A percentile compares a stretch with the other conserved stretches of the same genome.
Conservation (phyloP, 352 stramenopile species). For the Pythium vanterpoolii region DNA sequence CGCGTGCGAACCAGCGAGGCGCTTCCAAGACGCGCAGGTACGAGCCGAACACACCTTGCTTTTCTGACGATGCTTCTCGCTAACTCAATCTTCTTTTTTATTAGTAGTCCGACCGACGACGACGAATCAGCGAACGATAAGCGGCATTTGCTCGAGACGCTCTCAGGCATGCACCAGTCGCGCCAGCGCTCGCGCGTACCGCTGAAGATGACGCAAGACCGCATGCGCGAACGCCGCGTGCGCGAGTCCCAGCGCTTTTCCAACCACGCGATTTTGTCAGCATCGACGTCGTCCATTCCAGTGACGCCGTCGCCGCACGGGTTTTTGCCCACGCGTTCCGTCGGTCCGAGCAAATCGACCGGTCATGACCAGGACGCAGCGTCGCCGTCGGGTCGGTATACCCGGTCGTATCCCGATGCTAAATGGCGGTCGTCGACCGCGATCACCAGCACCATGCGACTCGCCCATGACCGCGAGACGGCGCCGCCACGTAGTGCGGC, state of each 20-base stretch:
- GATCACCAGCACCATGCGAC: slow-evolving; percentile 24
- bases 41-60: neutral
- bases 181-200: slow-evolving; percentile 12
- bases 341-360: neutral
- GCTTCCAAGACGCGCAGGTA: neutral
- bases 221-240: slow-evolving; percentile 18
- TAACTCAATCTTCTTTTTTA: too few relatives aligned
- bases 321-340: slow-evolving; percentile 2
- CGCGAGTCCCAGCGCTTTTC: slow-evolving; percentile 8
- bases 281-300: neutral
- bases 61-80: too few relatives aligned
- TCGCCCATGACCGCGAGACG: slow-evolving; percentile 9
- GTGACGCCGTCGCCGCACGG: neutral
- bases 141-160: slow-evolving; percentile 23
- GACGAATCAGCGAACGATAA: slow-evolving; percentile 9
- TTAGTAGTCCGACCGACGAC: neutral
- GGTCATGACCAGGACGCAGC: slow-evolving; percentile 2
- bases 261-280: neutral
- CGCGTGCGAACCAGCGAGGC: neutral
- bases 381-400: slow-evolving; percentile 4
- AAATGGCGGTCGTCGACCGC: slow-evolving; percentile 23
- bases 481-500: neutral
- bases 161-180: slow-evolving; percentile 23
- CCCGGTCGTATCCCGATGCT: slow-evolving; percentile 19
- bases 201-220: slow-evolving; percentile 26